Base-by-base conservation (phyloP, 192 early-diverging fungal species). In the Entomortierella chlamydospora region DNA sequence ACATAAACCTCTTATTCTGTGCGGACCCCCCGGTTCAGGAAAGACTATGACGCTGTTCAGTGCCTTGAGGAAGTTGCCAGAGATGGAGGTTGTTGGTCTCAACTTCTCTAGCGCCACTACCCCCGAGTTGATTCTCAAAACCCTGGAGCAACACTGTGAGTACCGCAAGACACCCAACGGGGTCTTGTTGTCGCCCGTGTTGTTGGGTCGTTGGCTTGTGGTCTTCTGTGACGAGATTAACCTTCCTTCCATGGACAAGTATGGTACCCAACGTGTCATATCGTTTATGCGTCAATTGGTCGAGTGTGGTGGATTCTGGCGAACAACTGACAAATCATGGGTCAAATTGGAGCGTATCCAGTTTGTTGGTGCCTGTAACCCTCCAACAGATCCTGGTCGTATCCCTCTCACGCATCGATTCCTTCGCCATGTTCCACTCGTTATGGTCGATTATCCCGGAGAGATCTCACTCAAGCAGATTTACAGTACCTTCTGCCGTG, bases 211-310 rank as follows among this genome's bases (percentile, higher is more conserved):
- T 29, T 99, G 97, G 97, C 88, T 99, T 26, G 97, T 99, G 12
- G 86, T 99, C 53, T 99, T 99, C 83, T 99, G 98, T 82, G 98
- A 99, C 81, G 98, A 99, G 89, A 96, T 99, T 82, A 99, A 99
- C 72, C 83, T 99, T 77, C 98, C 98, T 0, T 94, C 95, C 20
- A 84, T 86, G 17, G 98, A 99, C 86, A 93, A 95, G 70, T 99
- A 99, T 59, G 96, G 96, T 25, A 99, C 98, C 25, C 98, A 99
- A 78, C 92, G 97, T 15, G 98, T 98, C 31, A 95, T 99, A 26
- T 95, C 98, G 2, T 99, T 98, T 81, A 72, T 99, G 65, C 90
- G 98, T 42, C 96, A 96, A 72, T 81, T 99, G 57, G 91, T 99
- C 10, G 97, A 98, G 81, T 93, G 93, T 71, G 93, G 94, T 60